A percentile compares a stretch with the other conserved stretches of the same genome.
Evolutionary conservation across 306 rosid species (phyloP).

Genomic region (Elaeagnus macrophylla): DNA sequence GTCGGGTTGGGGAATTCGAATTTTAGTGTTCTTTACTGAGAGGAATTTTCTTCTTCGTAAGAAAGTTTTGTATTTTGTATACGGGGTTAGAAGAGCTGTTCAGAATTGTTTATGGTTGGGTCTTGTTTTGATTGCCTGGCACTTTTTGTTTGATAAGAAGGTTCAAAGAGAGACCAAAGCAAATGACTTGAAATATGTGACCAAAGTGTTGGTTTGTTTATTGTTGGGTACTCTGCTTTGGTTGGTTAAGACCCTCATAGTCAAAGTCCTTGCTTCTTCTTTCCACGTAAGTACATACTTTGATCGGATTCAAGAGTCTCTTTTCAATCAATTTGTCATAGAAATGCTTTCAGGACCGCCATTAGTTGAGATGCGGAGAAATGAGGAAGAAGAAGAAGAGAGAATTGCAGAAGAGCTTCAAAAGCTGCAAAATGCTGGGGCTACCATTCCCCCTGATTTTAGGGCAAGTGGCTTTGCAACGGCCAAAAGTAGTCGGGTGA

Average conservation of each 20-base stretch:
- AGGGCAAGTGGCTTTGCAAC: slow-evolving; percentile 34
- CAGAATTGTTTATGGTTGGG: slow-evolving; percentile 79
- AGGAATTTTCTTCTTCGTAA: slow-evolving; percentile 70
- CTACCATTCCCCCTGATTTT: slow-evolving; percentile 60
- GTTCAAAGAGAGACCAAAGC: slow-evolving; percentile 49
- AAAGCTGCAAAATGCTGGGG: slow-evolving; percentile 85
- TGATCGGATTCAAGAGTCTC: slow-evolving; percentile 75
- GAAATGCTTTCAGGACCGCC: slow-evolving; percentile 84
- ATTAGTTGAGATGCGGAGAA: slow-evolving; percentile 38
- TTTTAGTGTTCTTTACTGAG: slow-evolving; percentile 55
- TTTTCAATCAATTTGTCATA: slow-evolving; percentile 70
- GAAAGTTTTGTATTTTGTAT: slow-evolving; percentile 68
- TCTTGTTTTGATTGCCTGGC: slow-evolving; percentile 71
- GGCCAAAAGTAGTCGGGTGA: slow-evolving; percentile 30
- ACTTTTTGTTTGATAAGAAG: slow-evolving; percentile 51
- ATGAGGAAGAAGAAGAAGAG: slow-evolving; percentile 67
- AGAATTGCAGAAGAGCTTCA: slow-evolving; percentile 59
- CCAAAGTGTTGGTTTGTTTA: slow-evolving; percentile 54
- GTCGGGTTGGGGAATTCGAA: slow-evolving; percentile 62
- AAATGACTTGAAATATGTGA: slow-evolving; percentile 27
- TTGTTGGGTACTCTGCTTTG: slow-evolving; percentile 59
- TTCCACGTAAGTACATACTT: slow-evolving; percentile 78
- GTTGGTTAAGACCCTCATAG: slow-evolving; percentile 63
- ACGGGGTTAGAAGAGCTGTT: slow-evolving; percentile 64
- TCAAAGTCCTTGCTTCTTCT: slow-evolving; percentile 74